phyloP scores from a whole-genome alignment of 2,329 filamentous ascomycete species.

The Emergomyces pasteurianus region DNA sequence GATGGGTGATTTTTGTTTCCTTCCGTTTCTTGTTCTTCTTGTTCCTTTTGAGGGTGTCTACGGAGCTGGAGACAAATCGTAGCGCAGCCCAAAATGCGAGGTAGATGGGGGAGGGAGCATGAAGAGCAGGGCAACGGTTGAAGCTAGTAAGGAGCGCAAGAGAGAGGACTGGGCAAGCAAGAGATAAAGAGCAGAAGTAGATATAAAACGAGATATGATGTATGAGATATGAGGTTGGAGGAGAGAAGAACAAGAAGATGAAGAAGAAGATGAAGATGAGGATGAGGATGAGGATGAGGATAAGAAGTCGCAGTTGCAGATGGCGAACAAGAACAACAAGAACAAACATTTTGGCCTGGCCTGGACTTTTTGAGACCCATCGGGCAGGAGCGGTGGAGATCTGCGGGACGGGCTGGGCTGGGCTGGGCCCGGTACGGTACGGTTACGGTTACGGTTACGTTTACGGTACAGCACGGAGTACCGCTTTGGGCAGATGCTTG shows the following conservation, averaged over 20 bases:
- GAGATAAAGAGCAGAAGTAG: neutral
- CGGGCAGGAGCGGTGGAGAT: neutral
- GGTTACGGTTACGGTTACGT: neutral
- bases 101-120: neutral
- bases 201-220: neutral
- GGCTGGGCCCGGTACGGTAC: neutral
- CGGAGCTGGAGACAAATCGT: neutral
- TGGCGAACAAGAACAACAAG: neutral
- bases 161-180: neutral
- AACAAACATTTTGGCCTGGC: neutral
- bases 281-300: slow-evolving; percentile 6
- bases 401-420: neutral
- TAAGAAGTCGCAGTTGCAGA: slow-evolving; percentile 1
- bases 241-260: neutral
- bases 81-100: slow-evolving; percentile 7
- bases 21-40: too few relatives aligned
- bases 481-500: too few relatives aligned
- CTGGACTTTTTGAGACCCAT: neutral
- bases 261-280: neutral
- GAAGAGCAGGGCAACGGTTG: neutral
- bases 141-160: neutral
- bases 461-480: neutral
- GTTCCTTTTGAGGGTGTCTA: neutral
- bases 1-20: too few relatives aligned
- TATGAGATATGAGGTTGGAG: neutral